Evolutionary conservation across 768 basidiomycete species (phyloP), one percentile per base, ranked within the genome.

Genomic region (Lyophyllum semitale): DNA sequence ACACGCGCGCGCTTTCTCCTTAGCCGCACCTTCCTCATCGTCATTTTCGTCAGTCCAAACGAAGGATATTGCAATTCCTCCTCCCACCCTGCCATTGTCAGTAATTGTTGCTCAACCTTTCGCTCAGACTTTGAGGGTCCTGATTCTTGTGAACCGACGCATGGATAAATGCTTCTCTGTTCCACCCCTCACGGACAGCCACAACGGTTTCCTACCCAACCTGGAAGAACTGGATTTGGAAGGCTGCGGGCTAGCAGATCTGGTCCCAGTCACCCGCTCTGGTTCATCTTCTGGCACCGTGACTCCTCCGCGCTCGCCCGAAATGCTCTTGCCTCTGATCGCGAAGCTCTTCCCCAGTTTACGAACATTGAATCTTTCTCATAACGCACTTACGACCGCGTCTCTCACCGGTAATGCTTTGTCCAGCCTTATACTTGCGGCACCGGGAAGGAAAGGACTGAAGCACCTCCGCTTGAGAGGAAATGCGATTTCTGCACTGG

Each of bases 141-240:
- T 94, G 45, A 62, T 79, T 20, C 81, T 93, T 22, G 75, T 75
- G 20, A 88, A 84, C 47, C 77, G 91, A 22, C 84, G 87, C 27
- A 73, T 84, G 58, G 90, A 94, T 63, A 74, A 82, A 26, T 81
- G 83, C 0, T 83, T 90, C 65, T 70, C 73, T 12, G 61, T 92
- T 4, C 88, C 89, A 2, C 54, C 60, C 15, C 46, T 66, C 6
- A 48, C 64, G 0, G 68, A 70, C 7, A 67, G 65, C n/a, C 64
- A 69, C 51, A n/a, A 62, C 25, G 72, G 72, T 0, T 71, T 84
- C 46, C 70, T 94, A 27, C 89, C 89, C 0, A 71, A 68, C 30
- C 71, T 94, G 29, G 90, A 93, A 66, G 92, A 92, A 63, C 79
- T 94, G 9, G 75, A 76, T 59, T 68, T 93, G 37, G 88, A 89